Base-by-base conservation (phyloP, 164 flowering plant species). In the Brasenia schreberi region DNA sequence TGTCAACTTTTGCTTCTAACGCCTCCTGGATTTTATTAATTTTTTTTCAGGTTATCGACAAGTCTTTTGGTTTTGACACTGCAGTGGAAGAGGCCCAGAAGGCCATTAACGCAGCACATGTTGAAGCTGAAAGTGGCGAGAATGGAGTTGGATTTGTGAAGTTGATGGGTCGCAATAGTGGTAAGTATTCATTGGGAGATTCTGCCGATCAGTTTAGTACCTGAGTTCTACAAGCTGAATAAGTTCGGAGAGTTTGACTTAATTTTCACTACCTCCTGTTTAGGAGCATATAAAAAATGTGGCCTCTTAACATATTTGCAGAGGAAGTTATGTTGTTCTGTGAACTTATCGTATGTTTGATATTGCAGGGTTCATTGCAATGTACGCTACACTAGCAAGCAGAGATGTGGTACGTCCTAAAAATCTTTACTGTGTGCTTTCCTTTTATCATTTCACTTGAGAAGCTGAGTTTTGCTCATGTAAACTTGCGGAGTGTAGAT, bases 21-120 rank as follows among this genome's bases (percentile, higher is more conserved):
- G 12, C 6, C 52, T 45, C 53, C 7, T 60, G 59, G n/a, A 7
- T 19, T 60, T 4, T 60, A 11, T 6, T 7, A 9, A 7, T 60
- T 60, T 60, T n/a, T 6, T 45, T 65, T 73, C 78, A 90, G 97
- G 91, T 91, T 58, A 91, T 91, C 61, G 97, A 91, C 80, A 91
- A 78, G 68, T 91, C 97, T 64, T 91, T 91, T 79, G 95, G 97
- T 59, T 91, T 91, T 79, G 97, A 90, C 72, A 81, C 97, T 81
- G 94, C 97, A 62, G 97, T 90, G 62, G 97, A 90, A 75, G 97
- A 90, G 70, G 97, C 97, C 69, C 94, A 90, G 60, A 83, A 94
- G 67, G 97, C 97, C 70, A 90, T 90, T 64, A 86, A 90, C 81
- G 94, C 97, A 12, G 97, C 90, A 23, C 97, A 90, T 81, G 94